phyloP scores from a whole-genome alignment of 345 rosid species.

The Capsella bursapastoris region DNA sequence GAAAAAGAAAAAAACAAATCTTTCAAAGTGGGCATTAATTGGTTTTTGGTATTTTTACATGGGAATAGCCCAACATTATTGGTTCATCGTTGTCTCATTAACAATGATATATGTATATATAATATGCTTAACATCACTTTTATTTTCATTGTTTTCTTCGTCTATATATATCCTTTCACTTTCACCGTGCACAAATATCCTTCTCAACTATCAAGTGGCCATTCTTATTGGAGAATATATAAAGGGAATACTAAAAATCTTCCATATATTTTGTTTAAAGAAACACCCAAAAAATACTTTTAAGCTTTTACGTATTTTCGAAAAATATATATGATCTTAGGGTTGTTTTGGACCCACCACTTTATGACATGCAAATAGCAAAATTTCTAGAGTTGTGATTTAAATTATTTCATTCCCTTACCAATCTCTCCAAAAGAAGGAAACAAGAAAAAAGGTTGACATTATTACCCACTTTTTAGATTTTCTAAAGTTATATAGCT shows the following conservation, averaged over 20 bases:
- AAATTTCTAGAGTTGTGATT: conserved; percentile 43
- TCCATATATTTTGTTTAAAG: conserved; percentile 29
- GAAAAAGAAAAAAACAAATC: neutral
- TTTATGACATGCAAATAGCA: conserved; percentile 44
- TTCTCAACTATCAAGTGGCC: conserved; percentile 35
- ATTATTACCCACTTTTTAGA: conserved; percentile 39
- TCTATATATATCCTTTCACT: conserved; percentile 21
- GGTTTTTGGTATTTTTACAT: conserved; percentile 37
- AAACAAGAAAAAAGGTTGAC: conserved; percentile 43
- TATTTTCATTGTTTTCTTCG: neutral
- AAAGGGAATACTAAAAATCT: conserved; percentile 38
- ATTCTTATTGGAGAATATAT: conserved; percentile 32
- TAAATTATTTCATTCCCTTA: conserved; percentile 36
- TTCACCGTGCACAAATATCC: conserved; percentile 38
- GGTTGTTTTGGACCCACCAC: conserved; percentile 41
- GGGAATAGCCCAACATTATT: conserved; percentile 41
- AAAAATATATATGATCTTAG: conserved; percentile 12
- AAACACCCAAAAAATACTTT: conserved; percentile 43
- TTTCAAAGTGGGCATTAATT: conserved; percentile 22
- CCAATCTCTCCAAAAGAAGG: conserved; percentile 29
- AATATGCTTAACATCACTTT: conserved; percentile 14
- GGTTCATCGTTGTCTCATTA: conserved; percentile 38
- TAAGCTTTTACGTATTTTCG: conserved; percentile 25
- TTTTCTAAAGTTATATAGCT: conserved; percentile 28
- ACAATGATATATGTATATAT: conserved; percentile 20